Base-by-base conservation (phyloP, 202 grass and related monocot species). In the Panicum hallii region DNA sequence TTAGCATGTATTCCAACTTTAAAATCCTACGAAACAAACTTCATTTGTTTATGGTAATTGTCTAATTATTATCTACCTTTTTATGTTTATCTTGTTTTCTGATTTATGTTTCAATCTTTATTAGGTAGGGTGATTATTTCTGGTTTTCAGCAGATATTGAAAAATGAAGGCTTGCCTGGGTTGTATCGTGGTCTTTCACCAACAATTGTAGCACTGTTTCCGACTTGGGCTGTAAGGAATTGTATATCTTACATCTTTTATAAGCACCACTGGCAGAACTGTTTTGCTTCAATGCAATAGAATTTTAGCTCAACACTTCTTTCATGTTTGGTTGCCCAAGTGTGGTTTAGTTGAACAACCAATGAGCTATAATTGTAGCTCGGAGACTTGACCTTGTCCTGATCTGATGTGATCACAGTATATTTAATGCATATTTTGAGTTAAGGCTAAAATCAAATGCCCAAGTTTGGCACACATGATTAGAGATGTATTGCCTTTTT, bases 101-200 rank as follows among this genome's bases (percentile, higher is more conserved):
- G 83, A 83, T 63, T 82, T 70, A 19, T 84, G 17, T 71, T 84
- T 87, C 68, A 45, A 58, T 87, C 38, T 47, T 32, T 60, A 67
- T 74, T 83, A 97, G 94, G 94, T 70, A 94, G 88, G 82, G 77
- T 94, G 79, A 94, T 97, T 63, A 55, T 94, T 81, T 86, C 90
- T 80, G 90, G 94, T 87, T 85, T 97, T 43, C 78, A 94, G 38
- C 90, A 97, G 40, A 94, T 97, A 83, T 44, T 97, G 61, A 97
- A 82, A 90, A 89, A 74, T 62, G 94, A 97, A 92, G 94, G 94
- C 54, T 54, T 97, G 17, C 75, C 65, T 83, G 94, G 94, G 53
- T 78, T 97, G 78, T 97, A 97, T 74, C 94, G 94, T 69, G 94
- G 94, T 54, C 94, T 97, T 71, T 88, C 92, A 79, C 94, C 94